A percentile compares a stretch with the other conserved stretches of the same genome.
Evolutionary conservation across 202 grass and related monocot genomes (phyloP).

Genomic region (Brachypodium distachyon): DNA sequence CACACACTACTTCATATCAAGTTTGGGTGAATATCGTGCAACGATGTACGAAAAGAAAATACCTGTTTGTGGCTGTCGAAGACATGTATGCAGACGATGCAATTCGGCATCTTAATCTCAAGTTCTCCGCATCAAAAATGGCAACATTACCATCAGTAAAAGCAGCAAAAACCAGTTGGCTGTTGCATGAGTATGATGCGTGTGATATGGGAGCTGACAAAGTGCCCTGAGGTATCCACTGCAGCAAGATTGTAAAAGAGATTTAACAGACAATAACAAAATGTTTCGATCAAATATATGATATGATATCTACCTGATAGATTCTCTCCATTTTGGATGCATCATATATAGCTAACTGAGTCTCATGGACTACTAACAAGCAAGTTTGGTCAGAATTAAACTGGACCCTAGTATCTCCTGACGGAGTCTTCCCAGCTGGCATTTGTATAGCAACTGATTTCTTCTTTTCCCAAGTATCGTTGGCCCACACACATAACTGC

Average conservation of each 20-base stretch:
- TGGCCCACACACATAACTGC: conserved; percentile 84
- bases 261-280: conserved; percentile 13
- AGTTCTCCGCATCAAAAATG: conserved; percentile 85
- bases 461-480: conserved; percentile 85
- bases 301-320: conserved; percentile 65
- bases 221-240: conserved; percentile 80
- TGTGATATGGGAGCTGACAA: conserved; percentile 70
- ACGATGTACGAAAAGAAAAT: background rate
- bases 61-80: conserved; percentile 51
- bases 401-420: conserved; percentile 84
- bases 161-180: conserved; percentile 75
- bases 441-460: conserved; percentile 65
- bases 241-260: conserved; percentile 33
- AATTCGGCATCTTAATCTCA: conserved; percentile 86
- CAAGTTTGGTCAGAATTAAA: conserved; percentile 82
- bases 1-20: background rate
- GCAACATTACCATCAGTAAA: conserved; percentile 78
- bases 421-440: conserved; percentile 64
- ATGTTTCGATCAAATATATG: background rate
- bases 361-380: conserved; percentile 90
- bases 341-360: conserved; percentile 91
- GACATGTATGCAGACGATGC: conserved; percentile 62
- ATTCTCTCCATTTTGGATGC: conserved; percentile 78
- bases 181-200: conserved; percentile 86
- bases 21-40: background rate